Evolutionary conservation across 345 rosid species (phyloP).

Genomic region (Corchorus olitorius): DNA sequence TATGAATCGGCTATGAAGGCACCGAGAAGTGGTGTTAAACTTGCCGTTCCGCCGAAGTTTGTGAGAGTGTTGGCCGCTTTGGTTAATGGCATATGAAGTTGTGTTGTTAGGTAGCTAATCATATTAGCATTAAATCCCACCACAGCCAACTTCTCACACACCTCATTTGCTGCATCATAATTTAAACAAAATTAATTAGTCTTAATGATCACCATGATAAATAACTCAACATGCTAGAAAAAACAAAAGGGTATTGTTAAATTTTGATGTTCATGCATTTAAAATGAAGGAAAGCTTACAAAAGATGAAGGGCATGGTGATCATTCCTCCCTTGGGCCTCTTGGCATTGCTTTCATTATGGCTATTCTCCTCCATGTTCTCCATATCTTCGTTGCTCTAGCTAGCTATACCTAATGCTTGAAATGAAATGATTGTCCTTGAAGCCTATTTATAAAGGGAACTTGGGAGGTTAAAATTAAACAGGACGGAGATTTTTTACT

Average conservation of each 20-base stretch:
- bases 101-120: conserved; percentile 82
- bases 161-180: conserved; percentile 64
- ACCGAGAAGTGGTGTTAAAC: conserved; percentile 84
- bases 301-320: conserved; percentile 82
- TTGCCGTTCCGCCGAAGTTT: conserved; percentile 80
- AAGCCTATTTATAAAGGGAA: conserved; percentile 25
- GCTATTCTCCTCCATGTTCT: conserved; percentile 34
- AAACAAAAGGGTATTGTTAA: not conserved
- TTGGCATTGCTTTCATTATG: conserved; percentile 35
- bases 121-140: conserved; percentile 81
- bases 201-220: not conserved
- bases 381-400: not conserved
- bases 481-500: not conserved
- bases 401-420: not conserved
- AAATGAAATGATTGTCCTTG: not conserved
- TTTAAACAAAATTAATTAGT: not conserved
- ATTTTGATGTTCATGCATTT: too few relatives aligned
- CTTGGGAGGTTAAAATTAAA: not conserved
- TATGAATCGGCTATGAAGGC: conserved; percentile 84
- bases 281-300: conserved; percentile 31
- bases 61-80: conserved; percentile 93
- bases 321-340: conserved; percentile 54
- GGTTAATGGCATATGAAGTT: conserved; percentile 85
- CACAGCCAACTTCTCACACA: conserved; percentile 86
- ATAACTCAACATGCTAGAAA: not conserved